Conservation (phyloP, 805 yeast species). For the Suhomyces sp. region DNA sequence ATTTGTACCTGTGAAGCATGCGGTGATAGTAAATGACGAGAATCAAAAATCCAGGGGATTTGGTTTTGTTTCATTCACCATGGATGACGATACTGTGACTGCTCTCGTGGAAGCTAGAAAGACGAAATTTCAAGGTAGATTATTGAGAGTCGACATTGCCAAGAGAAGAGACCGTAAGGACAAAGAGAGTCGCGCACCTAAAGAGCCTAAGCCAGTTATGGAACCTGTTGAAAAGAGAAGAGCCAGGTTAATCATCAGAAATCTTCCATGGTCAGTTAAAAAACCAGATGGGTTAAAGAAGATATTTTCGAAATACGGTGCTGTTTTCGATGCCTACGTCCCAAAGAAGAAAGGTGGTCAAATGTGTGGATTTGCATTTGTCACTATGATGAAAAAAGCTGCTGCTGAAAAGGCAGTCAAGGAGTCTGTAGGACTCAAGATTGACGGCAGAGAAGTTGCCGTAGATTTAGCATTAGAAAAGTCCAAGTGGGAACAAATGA, state of each 20-base stretch:
- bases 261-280: conserved; percentile 94
- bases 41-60: conserved; percentile 84
- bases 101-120: conserved; percentile 71
- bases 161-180: conserved; percentile 80
- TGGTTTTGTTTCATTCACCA: conserved; percentile 89
- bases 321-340: conserved; percentile 82
- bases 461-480: conserved; percentile 93
- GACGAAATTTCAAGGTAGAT: conserved; percentile 59
- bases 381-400: conserved; percentile 75
- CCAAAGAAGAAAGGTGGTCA: conserved; percentile 86
- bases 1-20: conserved; percentile 93
- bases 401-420: conserved; percentile 82
- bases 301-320: conserved; percentile 73
- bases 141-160: conserved; percentile 80
- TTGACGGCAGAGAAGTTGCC: conserved; percentile 87
- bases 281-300: conserved; percentile 69
- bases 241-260: conserved; percentile 84
- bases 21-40: conserved; percentile 80
- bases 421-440: conserved; percentile 67
- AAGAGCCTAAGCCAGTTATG: conserved; percentile 6
- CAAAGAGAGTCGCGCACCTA: conserved; percentile 5
- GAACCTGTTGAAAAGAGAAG: conserved; percentile 67
- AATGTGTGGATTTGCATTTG: conserved; percentile 94
- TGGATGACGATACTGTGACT: conserved; percentile 75
- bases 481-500: conserved; percentile 68